Base-by-base conservation (phyloP, 2,329 filamentous ascomycete species). In the Thielaviopsis populi region DNA sequence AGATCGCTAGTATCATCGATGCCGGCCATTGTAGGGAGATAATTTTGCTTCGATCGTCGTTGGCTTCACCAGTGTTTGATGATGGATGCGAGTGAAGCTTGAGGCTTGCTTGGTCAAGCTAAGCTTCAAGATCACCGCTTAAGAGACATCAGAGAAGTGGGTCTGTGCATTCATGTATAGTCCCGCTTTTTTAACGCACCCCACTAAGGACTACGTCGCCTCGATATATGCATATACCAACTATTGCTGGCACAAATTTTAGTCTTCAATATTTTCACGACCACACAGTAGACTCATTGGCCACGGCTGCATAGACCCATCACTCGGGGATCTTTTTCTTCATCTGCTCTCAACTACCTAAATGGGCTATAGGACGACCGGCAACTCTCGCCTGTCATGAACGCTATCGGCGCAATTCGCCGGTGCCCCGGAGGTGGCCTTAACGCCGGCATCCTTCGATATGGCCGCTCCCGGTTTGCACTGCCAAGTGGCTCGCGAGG, bases 1-100 rank as follows among this genome's bases (percentile, higher is more conserved):
- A 84, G 30, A 19, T 63, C 64, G 37, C 61, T 33, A 2, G 50
- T 61, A 19, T 61, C 58, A 46, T 66, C 63, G 17, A 8, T 30
- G 22, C 61, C 58, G 11, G 56, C 19, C 64, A 66, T 65, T 15
- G 10, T 41, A 15, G 10, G 10, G 7, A 33, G 24, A 19, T 33
- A 8, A 30, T 27, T 22, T 30, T 50, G 17, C 8, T 46, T 15
- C 4, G 40, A 43, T 13, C 22, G n/a, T 46, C 24, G 15, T 10
- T 4, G 24, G 40, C 7, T 13, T 15, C 19, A n/a, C 24, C 6
- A 59, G 19, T 8, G 22, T 10, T 63, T 54, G n/a, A 42, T 4
- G 30, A 33, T 10, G 24, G 17, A 50, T 40, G 56, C 22, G 30
- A 24, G 30, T 50, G 27, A 24, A 50, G 46, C n/a, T 37, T 17